Evolutionary conservation across 2,329 filamentous ascomycete genomes (phyloP).

Genomic region (Cercospora sp.): DNA sequence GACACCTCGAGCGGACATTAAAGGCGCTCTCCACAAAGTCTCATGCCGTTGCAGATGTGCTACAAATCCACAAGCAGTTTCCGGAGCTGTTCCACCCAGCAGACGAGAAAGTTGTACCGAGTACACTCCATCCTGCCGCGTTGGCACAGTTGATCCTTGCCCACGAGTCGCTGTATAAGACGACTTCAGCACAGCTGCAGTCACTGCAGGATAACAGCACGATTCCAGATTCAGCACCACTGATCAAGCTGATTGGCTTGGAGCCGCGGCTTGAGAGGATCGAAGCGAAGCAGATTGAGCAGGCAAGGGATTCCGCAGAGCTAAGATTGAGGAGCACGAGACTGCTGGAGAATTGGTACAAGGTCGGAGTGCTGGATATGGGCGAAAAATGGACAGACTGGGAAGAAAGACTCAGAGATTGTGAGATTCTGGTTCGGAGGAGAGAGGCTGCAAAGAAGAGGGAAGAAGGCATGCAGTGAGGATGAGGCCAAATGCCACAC

Average conservation of each 20-base stretch:
- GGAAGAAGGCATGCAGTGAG: constrained; percentile 48
- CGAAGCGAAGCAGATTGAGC: constrained; percentile 61
- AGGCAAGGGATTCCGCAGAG: constrained; percentile 62
- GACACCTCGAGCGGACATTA: constrained; percentile 33
- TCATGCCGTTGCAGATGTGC: constrained; percentile 42
- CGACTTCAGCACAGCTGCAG: constrained; percentile 46
- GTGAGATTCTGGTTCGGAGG: constrained; percentile 66
- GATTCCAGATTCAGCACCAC: constrained; percentile 45
- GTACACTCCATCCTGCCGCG: constrained; percentile 28
- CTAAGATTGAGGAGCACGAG: constrained; percentile 64
- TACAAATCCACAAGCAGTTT: constrained; percentile 44
- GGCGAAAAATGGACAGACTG: constrained; percentile 70
- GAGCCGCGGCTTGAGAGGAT: constrained; percentile 63
- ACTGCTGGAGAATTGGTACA: constrained; percentile 64
- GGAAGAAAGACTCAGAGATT: constrained; percentile 65
- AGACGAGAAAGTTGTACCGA: constrained; percentile 27
- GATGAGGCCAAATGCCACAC: not conserved
- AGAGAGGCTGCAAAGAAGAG: constrained; percentile 59
- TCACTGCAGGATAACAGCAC: constrained; percentile 46
- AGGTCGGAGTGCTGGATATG: constrained; percentile 66
- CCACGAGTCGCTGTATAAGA: constrained; percentile 46
- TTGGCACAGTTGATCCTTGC: constrained; percentile 46
- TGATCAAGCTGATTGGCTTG: constrained; percentile 58
- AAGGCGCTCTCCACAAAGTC: constrained; percentile 45
- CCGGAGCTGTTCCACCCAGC: constrained; percentile 41